Base-by-base conservation (phyloP, 352 stramenopile genomes). In the Pythium guiyangense region DNA sequence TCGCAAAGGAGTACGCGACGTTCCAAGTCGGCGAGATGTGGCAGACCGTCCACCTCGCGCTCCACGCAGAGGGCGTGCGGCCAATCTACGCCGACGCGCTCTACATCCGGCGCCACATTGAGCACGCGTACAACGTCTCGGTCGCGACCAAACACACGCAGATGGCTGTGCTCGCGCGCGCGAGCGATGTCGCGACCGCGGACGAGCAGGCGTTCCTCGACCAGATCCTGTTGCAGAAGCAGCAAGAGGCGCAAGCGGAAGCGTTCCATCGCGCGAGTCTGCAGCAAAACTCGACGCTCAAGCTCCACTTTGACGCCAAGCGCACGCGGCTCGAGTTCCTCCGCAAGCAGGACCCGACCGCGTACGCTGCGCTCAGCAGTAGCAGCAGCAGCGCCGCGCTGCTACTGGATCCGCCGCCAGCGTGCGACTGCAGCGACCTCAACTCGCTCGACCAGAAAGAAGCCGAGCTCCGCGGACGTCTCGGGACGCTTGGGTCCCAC, bases 61-160 rank as follows among this genome's bases (percentile, higher is more conserved):
- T 91, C 37, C 59, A 90, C 49, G 79, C 79, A 3, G 79, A 88
- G 44, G 69, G 79, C 17, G 57, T 87, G 6, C 80, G 80, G 2
- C 80, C 77, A 1, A 89, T 89, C 47, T 90, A 90, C 62, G 80
- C 83, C 1, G 83, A 93, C 27, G 74, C 78, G 27, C 64, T 90
- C n/a, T 80, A 79, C 54, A 91, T 91, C 39, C 73, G 74, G 22
- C 70, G 69, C 40, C 75, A 91, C 35, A 81, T 93, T 31, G 77
- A 93, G 57, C 71, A 84, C 22, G 80, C 77, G 20, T 93, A 85
- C 65, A 87, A 85, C 40, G 70, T 82, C 34, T 78, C 73, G 0
- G 60, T 88, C 31, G 79, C 76, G 50, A 89, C 78, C 18, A 88
- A 88, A 51, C 51, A 78, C 50, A 68, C 70, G 17, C 83, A 90